Evolutionary conservation across 1,284 basidiomycete genomes (phyloP), one percentile per base, ranked within the genome.

Genomic region (Trichosporon sp.): DNA sequence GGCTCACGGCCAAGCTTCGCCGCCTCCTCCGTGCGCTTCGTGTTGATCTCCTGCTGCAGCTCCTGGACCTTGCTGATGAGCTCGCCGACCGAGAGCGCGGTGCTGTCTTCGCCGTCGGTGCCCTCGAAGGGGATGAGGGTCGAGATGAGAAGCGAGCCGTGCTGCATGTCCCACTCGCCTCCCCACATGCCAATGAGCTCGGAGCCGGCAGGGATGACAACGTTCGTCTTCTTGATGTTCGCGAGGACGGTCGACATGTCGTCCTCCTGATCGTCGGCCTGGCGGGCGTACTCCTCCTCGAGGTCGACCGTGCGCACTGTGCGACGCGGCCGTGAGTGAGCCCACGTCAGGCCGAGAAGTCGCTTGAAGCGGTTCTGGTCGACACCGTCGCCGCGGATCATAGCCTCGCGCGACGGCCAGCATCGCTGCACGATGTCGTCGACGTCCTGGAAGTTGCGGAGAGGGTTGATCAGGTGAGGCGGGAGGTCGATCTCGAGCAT

Each of bases 71-170:
- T 77, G 59, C 75, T 73, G 64, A 78, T 77, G 62, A 81, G 74
- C 69, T 80, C 79, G 23, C 78, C 79, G 40, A 81, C 77, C 0
- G 72, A 74, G 14, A 81, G 65, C 8, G 78, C 78, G 0, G 76
- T 74, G 44, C 69, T 71, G 63, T 79, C 77, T 65, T 80, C 78
- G 23, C 78, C 78, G 61, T 81, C 78, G n/a, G 75, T 72, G 4
- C 78, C 77, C 69, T 81, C 79, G 71, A 81, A 81, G 1, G 78
- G 78, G 7, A 80, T 75, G 14, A 77, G 74, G 1, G 78, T 80
- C 31, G 78, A 77, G 32, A 81, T 74, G 56, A 81, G 73, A 4
- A 81, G 66, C 10, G 78, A 77, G 32, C 79, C 79, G 32, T 76
- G 74, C 74, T 59, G 40, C 70, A 78, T 77, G 59, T 78, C 74